phyloP scores from a whole-genome alignment of 768 basidiomycete genomes.

The Boletus huronensis region DNA sequence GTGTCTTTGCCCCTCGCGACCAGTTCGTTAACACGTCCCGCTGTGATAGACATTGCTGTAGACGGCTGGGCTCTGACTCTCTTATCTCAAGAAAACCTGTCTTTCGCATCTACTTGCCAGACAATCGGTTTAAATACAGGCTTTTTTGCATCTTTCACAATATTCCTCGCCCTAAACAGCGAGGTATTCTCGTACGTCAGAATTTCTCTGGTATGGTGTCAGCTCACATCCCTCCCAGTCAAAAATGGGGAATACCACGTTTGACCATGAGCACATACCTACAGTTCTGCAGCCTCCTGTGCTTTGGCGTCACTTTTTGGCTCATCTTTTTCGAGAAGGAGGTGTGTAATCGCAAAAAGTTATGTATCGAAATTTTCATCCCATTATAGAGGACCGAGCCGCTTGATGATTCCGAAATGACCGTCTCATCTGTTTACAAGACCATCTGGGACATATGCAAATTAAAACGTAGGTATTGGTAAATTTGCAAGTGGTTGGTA shows the following conservation, averaged over 20 bases:
- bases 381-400: constrained; percentile 65
- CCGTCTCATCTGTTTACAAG: constrained; percentile 84
- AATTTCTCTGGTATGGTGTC: neutral
- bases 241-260: constrained; percentile 74
- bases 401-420: constrained; percentile 79
- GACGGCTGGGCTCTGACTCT: constrained; percentile 88
- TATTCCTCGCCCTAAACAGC: constrained; percentile 95
- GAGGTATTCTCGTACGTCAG: constrained; percentile 76
- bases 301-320: constrained; percentile 85
- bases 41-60: constrained; percentile 82
- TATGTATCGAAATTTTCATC: neutral
- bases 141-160: constrained; percentile 94
- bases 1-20: constrained; percentile 13
- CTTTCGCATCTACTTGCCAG: constrained; percentile 97
- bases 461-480: constrained; percentile 64
- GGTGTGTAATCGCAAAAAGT: constrained; percentile 37
- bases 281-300: constrained; percentile 80
- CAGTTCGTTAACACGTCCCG: constrained; percentile 12
- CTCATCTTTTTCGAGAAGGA: constrained; percentile 86
- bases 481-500: neutral
- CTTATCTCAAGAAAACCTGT: constrained; percentile 89
- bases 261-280: constrained; percentile 77
- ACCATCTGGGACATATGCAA: constrained; percentile 94
- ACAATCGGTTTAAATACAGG: constrained; percentile 96
- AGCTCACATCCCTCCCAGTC: constrained; percentile 36